These are phyloP conservation scores for Isatis lusitanica DNA, from an alignment of 441 rosid species.

Conservation along the genomic window DNA sequence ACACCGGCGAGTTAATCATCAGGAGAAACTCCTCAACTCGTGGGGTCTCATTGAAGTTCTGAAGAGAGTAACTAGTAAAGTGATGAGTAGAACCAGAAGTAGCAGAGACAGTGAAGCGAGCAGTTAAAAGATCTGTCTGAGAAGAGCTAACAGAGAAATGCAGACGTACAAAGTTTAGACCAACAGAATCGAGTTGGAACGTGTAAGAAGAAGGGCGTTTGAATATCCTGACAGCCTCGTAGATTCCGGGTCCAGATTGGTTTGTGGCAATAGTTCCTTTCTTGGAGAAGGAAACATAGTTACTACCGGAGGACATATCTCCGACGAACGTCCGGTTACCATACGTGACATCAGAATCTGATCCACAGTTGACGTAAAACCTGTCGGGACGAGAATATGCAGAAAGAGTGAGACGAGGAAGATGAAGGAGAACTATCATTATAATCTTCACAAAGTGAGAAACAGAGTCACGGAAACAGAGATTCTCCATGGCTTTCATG, in stretches of 20 bases:
- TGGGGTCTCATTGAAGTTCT: slow-evolving; percentile 5
- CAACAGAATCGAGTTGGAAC: slow-evolving; percentile 24
- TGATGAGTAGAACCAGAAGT: slow-evolving; percentile 19
- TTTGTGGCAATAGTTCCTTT: neutral
- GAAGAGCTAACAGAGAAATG: slow-evolving; percentile 41
- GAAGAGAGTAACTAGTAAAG: slow-evolving; percentile 24
- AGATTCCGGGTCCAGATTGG: slow-evolving; percentile 15
- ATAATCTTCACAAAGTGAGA: neutral
- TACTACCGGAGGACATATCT: slow-evolving; percentile 13
- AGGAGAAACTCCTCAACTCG: slow-evolving; percentile 36
- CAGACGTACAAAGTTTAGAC: slow-evolving; percentile 35
- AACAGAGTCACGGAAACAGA: neutral
- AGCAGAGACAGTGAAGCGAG: slow-evolving; percentile 41
- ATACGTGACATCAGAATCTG: slow-evolving; percentile 9
- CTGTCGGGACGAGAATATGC: slow-evolving; percentile 27
- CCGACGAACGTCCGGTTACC: slow-evolving; percentile 29
- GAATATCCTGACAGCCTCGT: slow-evolving; percentile 43
- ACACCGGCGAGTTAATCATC: neutral
- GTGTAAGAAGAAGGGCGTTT: slow-evolving; percentile 28
- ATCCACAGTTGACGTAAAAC: slow-evolving; percentile 50
- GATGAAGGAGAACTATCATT: slow-evolving; percentile 5
- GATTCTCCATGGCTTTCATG: neutral
- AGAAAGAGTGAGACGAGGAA: slow-evolving; percentile 18
- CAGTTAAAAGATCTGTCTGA: slow-evolving; percentile 33
- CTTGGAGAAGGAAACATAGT: slow-evolving; percentile 7